Percentiles rank a stretch among this genome's conserved stretches.
phyloP scores from a whole-genome alignment of 2,329 filamentous ascomycete species.

The Cladophialophora psammophila region DNA sequence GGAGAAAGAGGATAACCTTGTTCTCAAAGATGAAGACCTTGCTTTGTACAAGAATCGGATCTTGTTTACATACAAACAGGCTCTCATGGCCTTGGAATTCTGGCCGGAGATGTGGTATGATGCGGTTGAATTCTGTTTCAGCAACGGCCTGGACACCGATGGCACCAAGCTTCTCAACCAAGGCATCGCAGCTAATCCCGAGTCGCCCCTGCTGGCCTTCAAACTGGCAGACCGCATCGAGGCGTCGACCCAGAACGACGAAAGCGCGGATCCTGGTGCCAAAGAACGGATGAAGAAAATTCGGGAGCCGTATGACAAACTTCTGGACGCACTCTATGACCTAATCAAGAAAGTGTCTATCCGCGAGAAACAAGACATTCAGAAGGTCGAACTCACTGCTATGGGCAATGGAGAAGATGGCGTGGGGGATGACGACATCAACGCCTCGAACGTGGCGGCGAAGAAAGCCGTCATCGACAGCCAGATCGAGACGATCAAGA shows the following conservation, averaged over 20 bases:
- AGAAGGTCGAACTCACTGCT: constrained; percentile 61
- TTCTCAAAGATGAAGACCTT: constrained; percentile 81
- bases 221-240: constrained; percentile 90
- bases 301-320: constrained; percentile 80
- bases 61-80: constrained; percentile 90
- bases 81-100: constrained; percentile 90
- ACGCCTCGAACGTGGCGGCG: constrained; percentile 55
- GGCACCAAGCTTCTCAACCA: constrained; percentile 81
- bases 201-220: constrained; percentile 88
- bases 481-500: constrained; percentile 65
- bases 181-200: constrained; percentile 87
- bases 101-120: constrained; percentile 97
- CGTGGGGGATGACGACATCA: constrained; percentile 61
- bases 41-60: constrained; percentile 78
- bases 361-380: constrained; percentile 68
- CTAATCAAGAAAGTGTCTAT: constrained; percentile 75
- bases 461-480: constrained; percentile 62
- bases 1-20: constrained; percentile 92
- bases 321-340: constrained; percentile 87
- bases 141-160: constrained; percentile 73
- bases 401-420: constrained; percentile 46
- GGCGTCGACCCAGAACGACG: constrained; percentile 75
- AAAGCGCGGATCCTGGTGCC: constrained; percentile 71
- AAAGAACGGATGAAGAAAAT: constrained; percentile 73
- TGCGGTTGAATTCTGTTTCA: constrained; percentile 89